A percentile compares a stretch with the other conserved stretches of the same genome.
These are phyloP conservation scores for Phytophthora tentaculata DNA, from an alignment of 352 stramenopile species.

Conservation along the genomic window DNA sequence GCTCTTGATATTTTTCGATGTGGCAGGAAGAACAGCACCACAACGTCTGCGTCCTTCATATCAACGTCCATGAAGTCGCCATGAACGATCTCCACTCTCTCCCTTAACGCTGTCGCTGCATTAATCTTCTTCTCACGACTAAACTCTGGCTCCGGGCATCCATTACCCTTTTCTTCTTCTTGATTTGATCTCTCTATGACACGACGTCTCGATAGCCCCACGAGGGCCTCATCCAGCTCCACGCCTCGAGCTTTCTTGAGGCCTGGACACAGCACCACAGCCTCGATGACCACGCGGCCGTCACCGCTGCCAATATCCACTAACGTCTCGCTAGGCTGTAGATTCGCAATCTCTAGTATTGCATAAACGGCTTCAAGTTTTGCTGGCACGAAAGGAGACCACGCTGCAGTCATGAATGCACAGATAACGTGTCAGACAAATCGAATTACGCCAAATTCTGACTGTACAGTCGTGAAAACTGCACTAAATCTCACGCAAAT, in stretches of 20 bases:
- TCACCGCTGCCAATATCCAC: slow-evolving; percentile 75
- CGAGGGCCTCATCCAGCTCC: slow-evolving; percentile 63
- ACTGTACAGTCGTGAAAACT: not conserved
- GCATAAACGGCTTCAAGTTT: slow-evolving; percentile 65
- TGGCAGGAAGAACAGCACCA: slow-evolving; percentile 73
- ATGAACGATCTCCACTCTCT: slow-evolving; percentile 46
- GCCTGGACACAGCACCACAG: slow-evolving; percentile 24
- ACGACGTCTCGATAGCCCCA: slow-evolving; percentile 47
- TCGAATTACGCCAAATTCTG: too few relatives aligned
- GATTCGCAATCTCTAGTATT: too few relatives aligned
- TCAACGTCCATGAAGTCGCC: slow-evolving; percentile 63
- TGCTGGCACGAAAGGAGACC: slow-evolving; percentile 73
- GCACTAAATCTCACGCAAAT: slow-evolving; percentile 47
- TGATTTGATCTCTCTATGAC: slow-evolving; percentile 21
- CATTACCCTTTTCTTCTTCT: not conserved
- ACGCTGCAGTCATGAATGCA: slow-evolving; percentile 50
- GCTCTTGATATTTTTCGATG: slow-evolving; percentile 49
- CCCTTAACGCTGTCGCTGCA: slow-evolving; percentile 8
- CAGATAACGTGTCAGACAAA: too few relatives aligned
- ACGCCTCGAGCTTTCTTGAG: slow-evolving; percentile 47
- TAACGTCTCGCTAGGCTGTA: slow-evolving; percentile 53
- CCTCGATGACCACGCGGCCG: slow-evolving; percentile 61
- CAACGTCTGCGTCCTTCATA: slow-evolving; percentile 51
- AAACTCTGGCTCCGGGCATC: not conserved
- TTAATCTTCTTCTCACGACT: slow-evolving; percentile 6